Evolutionary conservation across 2,329 filamentous ascomycete genomes (phyloP).

Genomic region (Pseudogymnoascus sp.): DNA sequence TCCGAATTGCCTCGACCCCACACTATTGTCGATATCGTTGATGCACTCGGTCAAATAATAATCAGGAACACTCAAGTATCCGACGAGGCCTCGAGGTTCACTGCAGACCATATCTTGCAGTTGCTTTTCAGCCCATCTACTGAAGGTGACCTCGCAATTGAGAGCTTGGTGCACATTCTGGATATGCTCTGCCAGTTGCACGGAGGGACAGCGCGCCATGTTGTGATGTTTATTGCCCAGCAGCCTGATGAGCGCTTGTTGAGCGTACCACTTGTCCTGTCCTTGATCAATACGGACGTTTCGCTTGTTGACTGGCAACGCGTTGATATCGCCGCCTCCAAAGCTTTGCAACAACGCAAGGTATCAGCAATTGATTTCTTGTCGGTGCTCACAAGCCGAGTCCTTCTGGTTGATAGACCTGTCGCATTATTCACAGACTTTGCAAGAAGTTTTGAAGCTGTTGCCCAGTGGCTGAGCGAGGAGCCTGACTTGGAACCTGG

Average conservation of each 20-base stretch:
- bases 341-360: constrained; percentile 63
- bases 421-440: constrained; percentile 80
- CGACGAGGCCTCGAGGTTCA: constrained; percentile 51
- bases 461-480: constrained; percentile 73
- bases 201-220: constrained; percentile 44
- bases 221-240: constrained; percentile 48
- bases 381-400: constrained; percentile 68
- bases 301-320: constrained; percentile 47
- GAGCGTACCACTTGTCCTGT: constrained; percentile 49
- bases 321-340: constrained; percentile 65
- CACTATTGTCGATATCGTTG: constrained; percentile 53
- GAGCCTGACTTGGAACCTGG: constrained; percentile 59
- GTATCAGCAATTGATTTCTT: constrained; percentile 69
- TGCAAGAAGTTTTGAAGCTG: constrained; percentile 69
- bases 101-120: constrained; percentile 51
- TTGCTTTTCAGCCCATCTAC: constrained; percentile 46
- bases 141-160: constrained; percentile 49
- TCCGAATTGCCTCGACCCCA: constrained; percentile 50
- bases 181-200: constrained; percentile 52
- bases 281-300: constrained; percentile 52
- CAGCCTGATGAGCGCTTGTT: constrained; percentile 50
- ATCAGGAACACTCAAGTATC: constrained; percentile 56
- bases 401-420: constrained; percentile 70
- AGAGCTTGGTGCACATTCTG: constrained; percentile 55
- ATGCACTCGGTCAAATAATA: constrained; percentile 53